Evolutionary conservation across 148 eudicot species (phyloP), one percentile per base, ranked within the genome.

Genomic region (Polygonum maritimum): DNA sequence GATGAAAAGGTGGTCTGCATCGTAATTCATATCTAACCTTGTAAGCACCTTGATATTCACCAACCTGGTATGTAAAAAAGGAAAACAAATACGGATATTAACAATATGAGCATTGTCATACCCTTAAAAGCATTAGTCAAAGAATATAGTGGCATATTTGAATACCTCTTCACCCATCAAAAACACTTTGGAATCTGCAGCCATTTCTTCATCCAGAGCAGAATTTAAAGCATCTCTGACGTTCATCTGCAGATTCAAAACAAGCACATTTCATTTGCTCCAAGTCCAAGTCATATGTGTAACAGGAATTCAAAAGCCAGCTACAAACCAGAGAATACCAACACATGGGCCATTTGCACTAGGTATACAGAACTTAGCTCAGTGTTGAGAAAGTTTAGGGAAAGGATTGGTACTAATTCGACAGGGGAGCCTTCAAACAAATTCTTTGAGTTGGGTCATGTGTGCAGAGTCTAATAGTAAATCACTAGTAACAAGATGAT

Each of bases 11-110:
- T 44, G 31, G 49, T 14, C 33, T 36, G 71, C 71, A 22, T 33
- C 51, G 16, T 63, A 36, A 18, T 15, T 39, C 44, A 49, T 40
- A 31, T 45, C 81, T 80, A 75, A 93, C 98, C 93, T 93, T 93
- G 80, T 93, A 93, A 71, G 98, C 98, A 77, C 98, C 98, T 82
- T 93, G 98, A 80, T 93, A 93, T 71, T 93, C 98, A 15, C 98
- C 98, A 81, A 92, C 95, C 98, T 92, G 84, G 12, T 67, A 19
- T 67, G 31, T 1, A 60, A 36, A 19, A 67, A 67, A 67, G 44
- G 38, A 8, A 38, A 67, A 67, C 15, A 13, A 19, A 36, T 36
- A 35, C 21, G n/a, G 7, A 6, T 15, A 67, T 35, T 1, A 35
- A 15, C 45, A 67, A 15, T 6, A 67, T 15, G 44, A 13, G 1